A percentile compares a stretch with the other conserved stretches of the same genome.
Conservation (phyloP, 2,329 filamentous ascomycete genomes). For the Myotisia sp. region DNA sequence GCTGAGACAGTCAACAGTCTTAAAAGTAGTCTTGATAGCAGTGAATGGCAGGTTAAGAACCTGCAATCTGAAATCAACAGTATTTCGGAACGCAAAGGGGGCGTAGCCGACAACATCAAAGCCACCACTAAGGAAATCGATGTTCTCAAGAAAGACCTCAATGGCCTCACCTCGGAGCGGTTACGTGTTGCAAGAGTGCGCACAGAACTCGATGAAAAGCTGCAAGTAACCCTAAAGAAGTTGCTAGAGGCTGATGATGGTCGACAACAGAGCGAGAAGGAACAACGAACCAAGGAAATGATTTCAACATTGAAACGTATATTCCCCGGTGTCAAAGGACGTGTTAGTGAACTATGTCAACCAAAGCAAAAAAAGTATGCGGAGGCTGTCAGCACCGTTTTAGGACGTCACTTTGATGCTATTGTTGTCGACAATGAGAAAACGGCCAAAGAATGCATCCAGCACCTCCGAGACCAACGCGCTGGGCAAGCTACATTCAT, state of each 20-base stretch:
- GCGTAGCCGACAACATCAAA: constrained; percentile 49
- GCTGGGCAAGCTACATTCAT: constrained; percentile 85
- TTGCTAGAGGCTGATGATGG: constrained; percentile 76
- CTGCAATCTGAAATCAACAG: constrained; percentile 56
- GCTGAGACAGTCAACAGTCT: constrained; percentile 81
- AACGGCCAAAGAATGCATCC: constrained; percentile 83
- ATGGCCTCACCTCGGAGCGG: constrained; percentile 69
- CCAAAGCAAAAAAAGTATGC: constrained; percentile 96
- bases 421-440: constrained; percentile 93
- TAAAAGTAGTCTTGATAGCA: constrained; percentile 71
- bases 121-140: constrained; percentile 65
- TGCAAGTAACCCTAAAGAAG: constrained; percentile 65
- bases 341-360: constrained; percentile 80
- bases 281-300: constrained; percentile 65
- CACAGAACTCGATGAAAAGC: constrained; percentile 83
- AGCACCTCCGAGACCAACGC: constrained; percentile 82
- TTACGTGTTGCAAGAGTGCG: constrained; percentile 65
- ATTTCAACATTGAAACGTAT: constrained; percentile 77
- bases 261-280: constrained; percentile 70
- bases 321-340: constrained; percentile 79
- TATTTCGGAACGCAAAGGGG: constrained; percentile 53
- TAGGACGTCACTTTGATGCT: constrained; percentile 86
- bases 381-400: constrained; percentile 78
- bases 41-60: constrained; percentile 58
- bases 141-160: constrained; percentile 78